Conservation (phyloP, 2,329 filamentous ascomycete species). For the Fusarium stilboides region DNA sequence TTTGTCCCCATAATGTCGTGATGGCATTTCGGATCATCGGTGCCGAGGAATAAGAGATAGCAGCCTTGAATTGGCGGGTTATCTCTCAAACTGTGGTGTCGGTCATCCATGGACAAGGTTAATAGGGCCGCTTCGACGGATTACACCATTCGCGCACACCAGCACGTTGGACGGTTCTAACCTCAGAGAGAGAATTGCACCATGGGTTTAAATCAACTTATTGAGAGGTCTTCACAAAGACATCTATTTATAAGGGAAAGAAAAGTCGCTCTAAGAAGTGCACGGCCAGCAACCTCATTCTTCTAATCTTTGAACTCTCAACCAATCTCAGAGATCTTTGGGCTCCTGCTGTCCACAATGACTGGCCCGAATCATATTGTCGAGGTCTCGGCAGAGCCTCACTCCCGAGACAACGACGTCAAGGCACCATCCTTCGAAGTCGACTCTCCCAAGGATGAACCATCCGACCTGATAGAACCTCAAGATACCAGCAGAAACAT, state of each 20-base stretch:
- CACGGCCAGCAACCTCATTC: fast-evolving
- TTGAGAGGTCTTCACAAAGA: not conserved
- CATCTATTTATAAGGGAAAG: not conserved
- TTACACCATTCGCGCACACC: not conserved
- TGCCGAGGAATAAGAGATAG: not conserved
- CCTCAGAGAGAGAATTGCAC: not conserved
- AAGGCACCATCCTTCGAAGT: not conserved
- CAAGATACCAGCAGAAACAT: conserved; percentile 2
- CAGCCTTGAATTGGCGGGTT: conserved; percentile 6
- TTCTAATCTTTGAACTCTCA: fast-evolving
- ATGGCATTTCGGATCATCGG: conserved; percentile 8
- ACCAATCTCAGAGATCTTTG: not conserved
- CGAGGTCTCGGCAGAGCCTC: no score
- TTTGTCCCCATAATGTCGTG: conserved; percentile 12
- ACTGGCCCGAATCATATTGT: not conserved
- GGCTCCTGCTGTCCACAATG: not conserved
- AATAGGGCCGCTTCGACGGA: not conserved
- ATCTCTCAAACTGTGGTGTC: not conserved
- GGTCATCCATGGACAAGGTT: no score
- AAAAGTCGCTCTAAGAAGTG: not conserved
- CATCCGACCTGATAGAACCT: not conserved
- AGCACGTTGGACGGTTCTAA: not conserved
- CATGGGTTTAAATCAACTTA: not conserved
- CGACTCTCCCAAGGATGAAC: not conserved
- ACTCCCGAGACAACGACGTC: not conserved